Evolutionary conservation across 257 asterid genomes (phyloP).

Genomic region (Sherardia arvensis): DNA sequence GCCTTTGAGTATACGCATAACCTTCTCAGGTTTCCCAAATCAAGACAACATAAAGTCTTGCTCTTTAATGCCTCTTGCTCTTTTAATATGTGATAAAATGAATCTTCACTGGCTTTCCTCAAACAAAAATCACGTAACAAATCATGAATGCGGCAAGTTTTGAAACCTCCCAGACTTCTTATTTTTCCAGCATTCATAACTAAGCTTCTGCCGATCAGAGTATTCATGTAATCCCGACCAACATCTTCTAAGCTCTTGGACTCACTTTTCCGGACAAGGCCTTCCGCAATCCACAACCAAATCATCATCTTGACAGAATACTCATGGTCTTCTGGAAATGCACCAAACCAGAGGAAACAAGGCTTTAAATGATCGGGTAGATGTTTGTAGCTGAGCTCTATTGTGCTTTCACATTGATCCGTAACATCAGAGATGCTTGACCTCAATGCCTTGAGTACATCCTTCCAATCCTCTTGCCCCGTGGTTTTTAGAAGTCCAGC

Average conservation of each 20-base stretch:
- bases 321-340: neutral
- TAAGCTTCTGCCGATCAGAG: neutral
- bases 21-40: neutral
- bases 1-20: neutral
- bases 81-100: neutral
- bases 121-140: neutral
- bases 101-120: neutral
- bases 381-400: neutral
- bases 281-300: neutral
- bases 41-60: no score
- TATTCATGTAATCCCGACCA: neutral
- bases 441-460: neutral
- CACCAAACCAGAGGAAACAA: neutral
- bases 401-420: neutral
- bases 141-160: constrained; percentile 1
- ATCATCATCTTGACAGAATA: neutral
- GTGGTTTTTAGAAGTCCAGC: neutral
- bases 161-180: neutral
- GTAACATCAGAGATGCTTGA: neutral
- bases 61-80: no score
- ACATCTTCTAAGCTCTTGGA: neutral
- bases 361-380: neutral
- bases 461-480: neutral
- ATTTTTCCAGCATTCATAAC: neutral
- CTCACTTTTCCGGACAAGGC: neutral